phyloP scores from a whole-genome alignment of 176 grass and related monocot species.

The Eleusine indica region DNA sequence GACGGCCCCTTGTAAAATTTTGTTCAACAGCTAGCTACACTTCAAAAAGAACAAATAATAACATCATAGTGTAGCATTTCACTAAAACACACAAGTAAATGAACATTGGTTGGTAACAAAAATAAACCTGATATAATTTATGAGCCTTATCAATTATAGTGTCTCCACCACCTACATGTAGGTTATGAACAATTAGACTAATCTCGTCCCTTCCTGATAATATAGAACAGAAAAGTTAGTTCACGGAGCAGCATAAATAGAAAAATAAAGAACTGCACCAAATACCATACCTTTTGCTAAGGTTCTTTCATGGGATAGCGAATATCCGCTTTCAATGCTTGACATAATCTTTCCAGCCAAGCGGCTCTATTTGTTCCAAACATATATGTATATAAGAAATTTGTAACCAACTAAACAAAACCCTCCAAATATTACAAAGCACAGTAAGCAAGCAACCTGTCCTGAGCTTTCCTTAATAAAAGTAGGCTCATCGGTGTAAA shows the following conservation, averaged over 20 bases:
- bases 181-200: slow-evolving; percentile 56
- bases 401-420: slow-evolving; percentile 15
- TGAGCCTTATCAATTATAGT: slow-evolving; percentile 60
- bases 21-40: slow-evolving; percentile 80
- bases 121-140: slow-evolving; percentile 67
- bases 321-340: slow-evolving; percentile 61
- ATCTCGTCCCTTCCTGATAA: slow-evolving; percentile 75
- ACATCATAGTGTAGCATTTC: background rate
- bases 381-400: slow-evolving; percentile 2
- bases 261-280: slow-evolving; percentile 1
- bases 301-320: slow-evolving; percentile 81
- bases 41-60: slow-evolving; percentile 47
- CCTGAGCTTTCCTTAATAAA: slow-evolving; percentile 59
- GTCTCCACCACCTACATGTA: slow-evolving; percentile 72
- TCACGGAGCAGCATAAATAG: background rate
- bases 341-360: slow-evolving; percentile 48
- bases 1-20: slow-evolving; percentile 79
- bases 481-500: slow-evolving; percentile 47
- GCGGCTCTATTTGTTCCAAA: slow-evolving; percentile 47
- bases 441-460: slow-evolving; percentile 41
- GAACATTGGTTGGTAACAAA: slow-evolving; percentile 9
- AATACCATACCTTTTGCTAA: slow-evolving; percentile 55
- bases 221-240: slow-evolving; percentile 31
- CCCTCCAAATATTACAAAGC: background rate
- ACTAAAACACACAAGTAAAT: slow-evolving; percentile 6